Evolutionary conservation across 805 yeast genomes (phyloP), one percentile per base, ranked within the genome.

Genomic region (Kodamaea kakaduensis): DNA sequence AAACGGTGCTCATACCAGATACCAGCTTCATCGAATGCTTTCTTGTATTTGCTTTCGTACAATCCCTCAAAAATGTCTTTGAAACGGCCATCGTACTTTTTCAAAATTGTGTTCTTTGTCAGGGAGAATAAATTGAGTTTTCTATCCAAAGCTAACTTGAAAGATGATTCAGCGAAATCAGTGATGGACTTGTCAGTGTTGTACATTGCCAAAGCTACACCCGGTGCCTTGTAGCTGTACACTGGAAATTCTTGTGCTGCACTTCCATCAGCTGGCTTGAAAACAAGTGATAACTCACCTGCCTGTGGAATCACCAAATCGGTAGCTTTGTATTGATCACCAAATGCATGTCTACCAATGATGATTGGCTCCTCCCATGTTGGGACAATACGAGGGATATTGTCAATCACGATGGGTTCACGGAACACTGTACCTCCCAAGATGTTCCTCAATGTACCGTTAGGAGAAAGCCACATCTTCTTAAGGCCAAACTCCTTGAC

Each of bases 401-500:
- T 77, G 28, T 82, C 81, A 46, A 84, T 82, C 38, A 84, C 83
- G 54, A 84, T 84, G 37, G 89, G 86, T 56, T 84, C 93, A 61
- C 93, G 75, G 63, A 84, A 84, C 20, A 84, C 90, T 15, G 93
- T 84, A 48, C 93, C 93, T 22, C 84, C 85, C 43, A 84, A 60
- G 37, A 83, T 81, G 59, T 84, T 84, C 67, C 93, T 73, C 49
- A 84, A 80, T 19, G 93, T 83, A 46, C 93, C 93, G 54, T 84
- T 84, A 45, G 93, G 93, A 14, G 90, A 83, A 34, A 78, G 70
- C 89, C 90, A 84, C 93, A 84, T 84, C 54, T 84, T 75, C 53
- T 79, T 79, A 57, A 84, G 68, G 31, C 67, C 63, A 48, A 82
- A 84, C 60, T 84, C 93, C 52, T 78, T 67, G 30, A 84, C 90